Percentiles rank a stretch among this genome's conserved stretches.
These are phyloP conservation scores for Cyclostephanos tholiformis DNA, from an alignment of 108 stramenopile genomes.

Conservation along the genomic window DNA sequence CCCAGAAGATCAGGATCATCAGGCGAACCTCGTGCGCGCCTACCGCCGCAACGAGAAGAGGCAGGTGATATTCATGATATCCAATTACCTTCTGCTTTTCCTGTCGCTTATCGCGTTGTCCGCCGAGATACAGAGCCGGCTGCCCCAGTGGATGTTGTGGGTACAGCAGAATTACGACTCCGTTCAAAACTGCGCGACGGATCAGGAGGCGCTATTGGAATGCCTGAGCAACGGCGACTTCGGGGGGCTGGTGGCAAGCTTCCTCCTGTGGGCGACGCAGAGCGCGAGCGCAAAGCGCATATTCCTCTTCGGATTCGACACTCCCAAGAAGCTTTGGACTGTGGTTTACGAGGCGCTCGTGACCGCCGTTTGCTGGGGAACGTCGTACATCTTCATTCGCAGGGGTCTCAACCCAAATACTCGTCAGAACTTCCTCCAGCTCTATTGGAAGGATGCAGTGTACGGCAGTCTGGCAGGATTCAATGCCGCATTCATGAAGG, in stretches of 20 bases:
- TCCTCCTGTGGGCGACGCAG: slow-evolving; percentile 73
- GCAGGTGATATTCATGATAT: slow-evolving; percentile 77
- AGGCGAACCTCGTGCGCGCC: slow-evolving; percentile 4
- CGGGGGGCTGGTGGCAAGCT: slow-evolving; percentile 78
- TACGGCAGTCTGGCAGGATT: slow-evolving; percentile 91
- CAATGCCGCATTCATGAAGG: slow-evolving; percentile 90
- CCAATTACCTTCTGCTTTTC: too few relatives aligned
- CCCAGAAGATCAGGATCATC: slow-evolving; percentile 16
- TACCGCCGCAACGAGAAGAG: slow-evolving; percentile 64
- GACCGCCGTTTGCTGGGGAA: slow-evolving; percentile 84
- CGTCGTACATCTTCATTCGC: slow-evolving; percentile 81
- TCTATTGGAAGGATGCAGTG: slow-evolving; percentile 93
- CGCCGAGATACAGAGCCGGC: slow-evolving; percentile 81
- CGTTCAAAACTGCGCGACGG: slow-evolving; percentile 81
- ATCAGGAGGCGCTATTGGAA: slow-evolving; percentile 74
- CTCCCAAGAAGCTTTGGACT: slow-evolving; percentile 80
- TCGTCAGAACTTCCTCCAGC: slow-evolving; percentile 62
- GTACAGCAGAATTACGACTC: slow-evolving; percentile 73
- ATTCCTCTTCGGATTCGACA: slow-evolving; percentile 86
- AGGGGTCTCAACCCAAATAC: slow-evolving; percentile 89
- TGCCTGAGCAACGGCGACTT: slow-evolving; percentile 82
- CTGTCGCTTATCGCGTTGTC: slow-evolving; percentile 79
- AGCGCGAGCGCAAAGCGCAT: slow-evolving; percentile 75
- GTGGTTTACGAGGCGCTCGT: slow-evolving; percentile 86
- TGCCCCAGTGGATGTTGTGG: slow-evolving; percentile 71